Base-by-base conservation (phyloP, 176 grass and related monocot genomes). In the Musa itinerans region DNA sequence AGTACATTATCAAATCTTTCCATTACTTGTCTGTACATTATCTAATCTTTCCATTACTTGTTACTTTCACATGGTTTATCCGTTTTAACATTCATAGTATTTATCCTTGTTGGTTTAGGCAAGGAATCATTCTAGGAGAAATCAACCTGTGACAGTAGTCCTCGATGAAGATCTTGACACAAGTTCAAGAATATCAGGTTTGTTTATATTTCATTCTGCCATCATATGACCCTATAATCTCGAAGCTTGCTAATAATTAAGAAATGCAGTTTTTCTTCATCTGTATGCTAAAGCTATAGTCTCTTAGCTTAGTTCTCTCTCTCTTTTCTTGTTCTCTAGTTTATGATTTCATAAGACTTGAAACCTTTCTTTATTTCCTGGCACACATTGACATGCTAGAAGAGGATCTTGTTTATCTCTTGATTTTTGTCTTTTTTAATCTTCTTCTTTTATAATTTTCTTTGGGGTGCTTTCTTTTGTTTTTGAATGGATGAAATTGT, bases 91-190 rank as follows among this genome's bases (percentile, higher is more conserved):
- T 51, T 70, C 68, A 70, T 51, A 20, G 3, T 52, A 61, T 10
- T 65, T 55, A 78, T 53, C 19, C 4, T 83, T 71, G 49, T 15
- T 81, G 56, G 70, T 54, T 85, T 72, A 93, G 90, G 63, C 74
- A 70, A 87, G 82, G 69, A 83, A 76, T 49, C 80, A 27, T 53
- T 50, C 71, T 0, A 69, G 64, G 26, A 89, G 84, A 80, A 78
- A 15, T 2, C 11, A 9, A 34, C 72, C 59, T 65, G 53, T 75
- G 53, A 89, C 76, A 82, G 81, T 99, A 55, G 82, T 94, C 81
- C 82, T 99, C 70, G 96, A 99, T 86, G 96, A 92, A 77, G 96
- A 99, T 77, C 73, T 86, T 56, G 91, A 95, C 77, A 72, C 82
- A 76, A 81, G 20, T 74, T 49, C 62, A 64, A 82, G 82, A 69